phyloP scores from a whole-genome alignment of 768 basidiomycete genomes.

The Xanthoconium purpureum region DNA sequence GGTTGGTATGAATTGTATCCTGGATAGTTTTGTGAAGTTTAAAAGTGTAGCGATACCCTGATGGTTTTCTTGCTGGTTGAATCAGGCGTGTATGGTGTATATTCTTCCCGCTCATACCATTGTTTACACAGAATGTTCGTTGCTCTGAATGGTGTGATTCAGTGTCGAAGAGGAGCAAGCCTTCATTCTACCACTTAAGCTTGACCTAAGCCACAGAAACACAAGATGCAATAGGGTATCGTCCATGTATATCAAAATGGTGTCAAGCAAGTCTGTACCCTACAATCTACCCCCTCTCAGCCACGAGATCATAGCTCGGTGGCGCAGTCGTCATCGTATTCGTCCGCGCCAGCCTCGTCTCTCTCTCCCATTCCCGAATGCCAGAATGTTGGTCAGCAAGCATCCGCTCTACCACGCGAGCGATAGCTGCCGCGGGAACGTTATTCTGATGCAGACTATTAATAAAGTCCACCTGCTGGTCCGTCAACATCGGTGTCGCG shows the following conservation, averaged over 20 bases:
- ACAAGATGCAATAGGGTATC: not conserved
- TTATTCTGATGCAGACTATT: slow-evolving; percentile 21
- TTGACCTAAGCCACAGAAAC: not conserved
- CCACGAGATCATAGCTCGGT: slow-evolving; percentile 11
- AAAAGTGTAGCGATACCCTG: too few species aligned
- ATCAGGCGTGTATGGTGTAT: too few species aligned
- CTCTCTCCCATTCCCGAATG: slow-evolving; percentile 21
- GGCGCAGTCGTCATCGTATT: slow-evolving; percentile 15
- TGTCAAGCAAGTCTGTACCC: not conserved
- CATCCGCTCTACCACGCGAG: slow-evolving; percentile 24
- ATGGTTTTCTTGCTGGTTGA: too few species aligned
- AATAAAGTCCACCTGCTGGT: slow-evolving; percentile 27
- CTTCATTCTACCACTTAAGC: not conserved
- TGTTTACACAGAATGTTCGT: too few species aligned
- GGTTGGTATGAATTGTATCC: too few species aligned
- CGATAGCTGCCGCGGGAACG: slow-evolving; percentile 21
- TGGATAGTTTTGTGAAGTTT: too few species aligned
- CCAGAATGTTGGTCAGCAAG: slow-evolving; percentile 20
- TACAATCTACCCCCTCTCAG: not conserved
- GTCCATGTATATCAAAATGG: not conserved
- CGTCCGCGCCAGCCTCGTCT: slow-evolving; percentile 16
- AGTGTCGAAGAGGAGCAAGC: not conserved
- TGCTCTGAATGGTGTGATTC: not conserved
- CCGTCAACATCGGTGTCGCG: slow-evolving; percentile 15
- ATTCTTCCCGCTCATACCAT: too few species aligned